These are phyloP conservation scores for Beauveria sp. DNA, from an alignment of 2,329 filamentous ascomycete species.

Conservation along the genomic window DNA sequence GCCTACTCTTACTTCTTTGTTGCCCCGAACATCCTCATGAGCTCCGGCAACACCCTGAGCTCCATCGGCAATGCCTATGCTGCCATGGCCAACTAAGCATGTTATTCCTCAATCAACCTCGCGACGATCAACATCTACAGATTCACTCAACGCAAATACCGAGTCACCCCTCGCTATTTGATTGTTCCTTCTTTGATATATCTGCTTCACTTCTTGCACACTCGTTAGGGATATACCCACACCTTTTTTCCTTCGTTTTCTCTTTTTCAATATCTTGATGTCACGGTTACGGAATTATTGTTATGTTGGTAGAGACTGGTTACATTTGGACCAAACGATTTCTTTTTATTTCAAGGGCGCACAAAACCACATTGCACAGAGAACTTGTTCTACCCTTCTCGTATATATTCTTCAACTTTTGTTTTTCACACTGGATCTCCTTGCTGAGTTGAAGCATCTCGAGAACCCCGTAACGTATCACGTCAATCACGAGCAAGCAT, in stretches of 20 bases:
- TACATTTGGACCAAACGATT: slow-evolving; percentile 7
- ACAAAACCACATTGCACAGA: slow-evolving; percentile 1
- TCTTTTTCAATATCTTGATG: slow-evolving; percentile 14
- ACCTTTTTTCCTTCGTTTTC: slow-evolving; percentile 16
- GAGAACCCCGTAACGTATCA: too few species aligned
- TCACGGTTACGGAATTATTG: slow-evolving; percentile 5
- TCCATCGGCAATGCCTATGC: slow-evolving; percentile 43
- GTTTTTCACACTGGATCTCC: neutral
- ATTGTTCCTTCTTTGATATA: neutral
- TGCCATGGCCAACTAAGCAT: slow-evolving; percentile 20
- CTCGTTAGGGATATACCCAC: slow-evolving; percentile 26
- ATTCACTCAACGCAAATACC: slow-evolving; percentile 5
- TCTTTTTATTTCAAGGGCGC: slow-evolving; percentile 4
- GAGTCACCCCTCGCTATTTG: neutral
- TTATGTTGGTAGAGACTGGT: slow-evolving; percentile 7
- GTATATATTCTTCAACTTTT: slow-evolving; percentile 8
- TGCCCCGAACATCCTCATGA: slow-evolving; percentile 33
- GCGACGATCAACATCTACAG: slow-evolving; percentile 4
- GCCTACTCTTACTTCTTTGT: slow-evolving; percentile 54
- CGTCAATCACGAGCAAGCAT: too few species aligned
- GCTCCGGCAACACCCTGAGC: slow-evolving; percentile 33
- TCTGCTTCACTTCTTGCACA: slow-evolving; percentile 30
- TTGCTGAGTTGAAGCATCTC: too few species aligned
- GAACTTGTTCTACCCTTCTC: slow-evolving; percentile 9
- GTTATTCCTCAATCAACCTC: slow-evolving; percentile 14